phyloP scores from a whole-genome alignment of 805 yeast genomes.

The Maudiozyma bulderi region DNA sequence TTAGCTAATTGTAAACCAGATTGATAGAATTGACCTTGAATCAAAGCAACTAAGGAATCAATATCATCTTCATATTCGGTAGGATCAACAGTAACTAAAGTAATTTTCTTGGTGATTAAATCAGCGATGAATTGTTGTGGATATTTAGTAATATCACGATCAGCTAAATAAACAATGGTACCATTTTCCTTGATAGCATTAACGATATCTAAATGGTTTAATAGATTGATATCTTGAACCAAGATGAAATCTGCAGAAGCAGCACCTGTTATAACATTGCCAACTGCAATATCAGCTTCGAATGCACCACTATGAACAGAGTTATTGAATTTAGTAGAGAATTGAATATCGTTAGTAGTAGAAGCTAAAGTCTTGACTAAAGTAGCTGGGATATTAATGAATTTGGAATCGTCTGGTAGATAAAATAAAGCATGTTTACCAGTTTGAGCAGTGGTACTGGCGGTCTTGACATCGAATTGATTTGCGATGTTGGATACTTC shows the following conservation, averaged over 20 bases:
- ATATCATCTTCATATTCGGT: neutral
- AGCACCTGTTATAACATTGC: conserved; percentile 24
- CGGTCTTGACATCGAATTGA: conserved; percentile 28
- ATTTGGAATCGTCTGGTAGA: conserved; percentile 55
- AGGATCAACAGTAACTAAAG: neutral
- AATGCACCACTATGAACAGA: conserved; percentile 61
- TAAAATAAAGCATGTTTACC: conserved; percentile 42
- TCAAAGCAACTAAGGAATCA: neutral
- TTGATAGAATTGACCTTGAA: conserved; percentile 1
- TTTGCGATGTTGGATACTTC: conserved; percentile 41
- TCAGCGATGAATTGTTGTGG: conserved; percentile 17
- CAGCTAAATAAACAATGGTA: conserved; percentile 43
- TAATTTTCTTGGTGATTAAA: conserved; percentile 22
- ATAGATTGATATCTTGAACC: conserved; percentile 49
- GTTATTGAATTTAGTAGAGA: conserved; percentile 66
- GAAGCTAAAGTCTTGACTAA: conserved; percentile 63
- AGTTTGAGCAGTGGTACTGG: conserved; percentile 8
- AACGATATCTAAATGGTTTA: conserved; percentile 51
- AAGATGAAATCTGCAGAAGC: conserved; percentile 57
- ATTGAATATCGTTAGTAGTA: conserved; percentile 43
- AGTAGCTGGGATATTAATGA: conserved; percentile 48
- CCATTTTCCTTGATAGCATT: conserved; percentile 51
- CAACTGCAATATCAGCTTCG: conserved; percentile 49
- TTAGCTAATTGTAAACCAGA: neutral
- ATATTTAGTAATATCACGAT: conserved; percentile 36